Conservation (phyloP, 2,329 filamentous ascomycete genomes). For the Elsinoe perseae region DNA sequence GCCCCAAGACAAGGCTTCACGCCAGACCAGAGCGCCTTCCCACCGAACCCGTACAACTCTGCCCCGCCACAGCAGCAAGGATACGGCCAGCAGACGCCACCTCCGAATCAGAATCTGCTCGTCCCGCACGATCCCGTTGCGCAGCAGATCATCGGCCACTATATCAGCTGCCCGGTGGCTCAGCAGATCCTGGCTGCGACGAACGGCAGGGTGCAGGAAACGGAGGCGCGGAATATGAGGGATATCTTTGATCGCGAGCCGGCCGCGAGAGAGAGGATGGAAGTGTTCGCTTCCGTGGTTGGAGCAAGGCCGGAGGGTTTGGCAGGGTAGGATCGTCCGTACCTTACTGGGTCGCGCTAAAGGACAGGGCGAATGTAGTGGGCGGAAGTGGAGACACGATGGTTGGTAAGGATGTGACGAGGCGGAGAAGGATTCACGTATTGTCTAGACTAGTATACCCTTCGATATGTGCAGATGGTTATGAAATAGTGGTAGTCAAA, state of each 20-base stretch:
- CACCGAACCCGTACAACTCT: slow-evolving; percentile 34
- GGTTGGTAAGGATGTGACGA: neutral
- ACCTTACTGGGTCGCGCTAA: neutral
- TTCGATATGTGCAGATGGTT: neutral
- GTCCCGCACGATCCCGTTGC: slow-evolving; percentile 30
- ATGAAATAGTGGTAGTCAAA: neutral
- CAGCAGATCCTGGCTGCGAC: slow-evolving; percentile 31
- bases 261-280: slow-evolving; percentile 53
- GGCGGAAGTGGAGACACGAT: neutral
- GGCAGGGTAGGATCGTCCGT: slow-evolving; percentile 1
- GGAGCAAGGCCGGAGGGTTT: slow-evolving; percentile 14
- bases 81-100: slow-evolving; percentile 23
- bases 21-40: slow-evolving; percentile 28
- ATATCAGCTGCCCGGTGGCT: slow-evolving; percentile 37
- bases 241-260: slow-evolving; percentile 60
- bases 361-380: neutral
- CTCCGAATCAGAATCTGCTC: slow-evolving; percentile 17
- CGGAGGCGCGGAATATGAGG: slow-evolving; percentile 67
- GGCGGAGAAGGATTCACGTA: neutral
- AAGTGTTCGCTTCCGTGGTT: slow-evolving; percentile 20
- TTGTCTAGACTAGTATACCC: slow-evolving; percentile 2
- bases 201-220: slow-evolving; percentile 30
- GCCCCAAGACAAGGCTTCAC: slow-evolving; percentile 26
- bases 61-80: slow-evolving; percentile 28
- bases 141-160: slow-evolving; percentile 35